Conservation (phyloP, 805 yeast species). For the Candida maris region DNA sequence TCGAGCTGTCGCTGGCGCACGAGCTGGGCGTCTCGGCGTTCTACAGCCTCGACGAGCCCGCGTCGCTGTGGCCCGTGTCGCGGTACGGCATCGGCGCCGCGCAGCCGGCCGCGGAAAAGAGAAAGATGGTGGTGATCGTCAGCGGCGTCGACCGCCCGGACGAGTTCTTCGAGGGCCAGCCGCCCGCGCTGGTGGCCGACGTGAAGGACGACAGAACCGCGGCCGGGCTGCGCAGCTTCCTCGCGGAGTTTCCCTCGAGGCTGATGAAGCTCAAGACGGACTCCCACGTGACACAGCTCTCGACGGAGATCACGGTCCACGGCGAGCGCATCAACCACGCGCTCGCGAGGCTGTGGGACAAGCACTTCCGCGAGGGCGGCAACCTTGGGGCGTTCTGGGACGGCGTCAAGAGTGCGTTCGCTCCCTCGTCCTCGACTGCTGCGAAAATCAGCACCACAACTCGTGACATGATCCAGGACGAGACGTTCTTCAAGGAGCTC, state of each 20-base stretch:
- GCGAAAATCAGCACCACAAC: constrained; percentile 22
- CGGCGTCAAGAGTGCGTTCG: constrained; percentile 24
- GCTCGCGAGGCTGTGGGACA: constrained; percentile 23
- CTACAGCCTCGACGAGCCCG: constrained; percentile 33
- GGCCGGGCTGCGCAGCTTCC: constrained; percentile 17
- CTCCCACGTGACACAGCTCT: constrained; percentile 21
- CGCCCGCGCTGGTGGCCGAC: constrained; percentile 22
- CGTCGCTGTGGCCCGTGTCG: constrained; percentile 18
- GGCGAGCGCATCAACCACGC: constrained; percentile 13
- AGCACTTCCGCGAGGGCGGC: constrained; percentile 27
- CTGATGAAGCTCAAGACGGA: constrained; percentile 12
- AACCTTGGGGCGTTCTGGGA: constrained; percentile 38
- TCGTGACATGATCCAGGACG: constrained; percentile 38
- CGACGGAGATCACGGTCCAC: constrained; percentile 25
- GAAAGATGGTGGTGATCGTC: constrained; percentile 37
- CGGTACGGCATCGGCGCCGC: constrained; percentile 17
- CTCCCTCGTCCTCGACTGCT: constrained; percentile 7
- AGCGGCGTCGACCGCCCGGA: constrained; percentile 40
- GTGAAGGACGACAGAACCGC: constrained; percentile 20
- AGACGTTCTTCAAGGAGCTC: constrained; percentile 45
- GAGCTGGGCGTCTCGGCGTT: constrained; percentile 38
- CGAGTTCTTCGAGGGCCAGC: constrained; percentile 22
- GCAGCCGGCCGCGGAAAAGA: constrained; percentile 14
- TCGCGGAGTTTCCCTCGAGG: constrained; percentile 25
- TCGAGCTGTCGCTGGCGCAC: constrained; percentile 44